Percentiles rank a stretch among this genome's conserved stretches.
Conservation (phyloP, 306 rosid species). For the Oemleria cerasiformis region DNA sequence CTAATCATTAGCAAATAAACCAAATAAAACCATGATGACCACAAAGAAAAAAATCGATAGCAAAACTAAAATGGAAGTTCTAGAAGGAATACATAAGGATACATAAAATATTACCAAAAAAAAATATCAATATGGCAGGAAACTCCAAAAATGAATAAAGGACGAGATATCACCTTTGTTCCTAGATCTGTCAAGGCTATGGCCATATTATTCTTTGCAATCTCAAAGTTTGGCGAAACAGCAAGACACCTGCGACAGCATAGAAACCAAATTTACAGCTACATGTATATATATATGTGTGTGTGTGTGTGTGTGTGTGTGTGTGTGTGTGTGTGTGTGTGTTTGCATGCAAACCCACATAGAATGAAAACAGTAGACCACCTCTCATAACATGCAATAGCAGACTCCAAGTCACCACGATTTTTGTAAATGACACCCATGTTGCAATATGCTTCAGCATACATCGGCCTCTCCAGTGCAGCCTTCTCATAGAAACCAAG, state of each 20-base stretch:
- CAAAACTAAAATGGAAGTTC: background rate
- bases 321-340: too few species aligned
- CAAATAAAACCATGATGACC: background rate
- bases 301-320: too few species aligned
- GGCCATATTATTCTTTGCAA: constrained; percentile 99
- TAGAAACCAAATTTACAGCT: constrained; percentile 16
- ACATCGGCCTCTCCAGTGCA: constrained; percentile 94
- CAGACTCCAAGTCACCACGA: constrained; percentile 91
- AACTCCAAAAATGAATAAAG: background rate
- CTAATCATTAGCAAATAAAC: background rate
- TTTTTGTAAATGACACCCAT: constrained; percentile 97
- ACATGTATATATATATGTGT: background rate
- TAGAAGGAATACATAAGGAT: background rate
- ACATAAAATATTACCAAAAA: background rate
- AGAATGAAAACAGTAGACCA: constrained; percentile 23
- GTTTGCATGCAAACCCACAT: background rate
- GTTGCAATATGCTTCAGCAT: constrained; percentile 99
- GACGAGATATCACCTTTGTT: constrained; percentile 66
- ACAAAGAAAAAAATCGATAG: background rate
- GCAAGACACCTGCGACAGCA: constrained; percentile 78
- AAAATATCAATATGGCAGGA: constrained; percentile 5
- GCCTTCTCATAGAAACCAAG: constrained; percentile 95
- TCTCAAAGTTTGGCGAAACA: constrained; percentile 97
- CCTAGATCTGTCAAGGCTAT: constrained; percentile 99
- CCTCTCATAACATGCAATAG: constrained; percentile 99